Conservation (phyloP, 257 asterid species). For the Gentiana macrophylla region DNA sequence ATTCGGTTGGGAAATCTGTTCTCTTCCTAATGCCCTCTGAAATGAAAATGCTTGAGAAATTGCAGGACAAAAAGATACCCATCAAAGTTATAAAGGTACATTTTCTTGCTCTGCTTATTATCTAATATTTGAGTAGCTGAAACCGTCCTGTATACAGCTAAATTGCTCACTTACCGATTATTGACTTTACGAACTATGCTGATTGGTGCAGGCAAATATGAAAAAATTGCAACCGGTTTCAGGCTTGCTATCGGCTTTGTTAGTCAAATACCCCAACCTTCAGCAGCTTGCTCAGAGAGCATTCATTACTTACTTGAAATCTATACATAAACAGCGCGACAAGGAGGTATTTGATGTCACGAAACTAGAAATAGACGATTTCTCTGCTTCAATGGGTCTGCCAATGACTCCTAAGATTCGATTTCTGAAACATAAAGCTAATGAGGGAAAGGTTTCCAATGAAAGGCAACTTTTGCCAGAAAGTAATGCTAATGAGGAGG, state of each 20-base stretch:
- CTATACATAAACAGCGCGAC: slow-evolving; percentile 65
- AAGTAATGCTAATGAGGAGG: slow-evolving; percentile 22
- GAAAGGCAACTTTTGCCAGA: slow-evolving; percentile 40
- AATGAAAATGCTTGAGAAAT: slow-evolving; percentile 63
- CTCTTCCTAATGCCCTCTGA: slow-evolving; percentile 82
- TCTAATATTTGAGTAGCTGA: neutral
- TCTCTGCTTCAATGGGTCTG: slow-evolving; percentile 84
- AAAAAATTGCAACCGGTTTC: slow-evolving; percentile 73
- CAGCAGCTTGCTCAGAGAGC: slow-evolving; percentile 77
- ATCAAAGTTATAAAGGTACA: slow-evolving; percentile 52
- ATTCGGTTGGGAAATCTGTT: slow-evolving; percentile 75
- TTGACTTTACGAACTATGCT: slow-evolving; percentile 1
- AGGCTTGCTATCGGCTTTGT: slow-evolving; percentile 63
- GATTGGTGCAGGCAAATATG: slow-evolving; percentile 48
- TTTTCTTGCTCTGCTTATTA: neutral
- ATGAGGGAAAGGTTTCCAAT: slow-evolving; percentile 43
- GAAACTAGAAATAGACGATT: slow-evolving; percentile 69
- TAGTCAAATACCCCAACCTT: slow-evolving; percentile 74
- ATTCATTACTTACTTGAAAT: slow-evolving; percentile 75
- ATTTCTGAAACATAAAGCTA: slow-evolving; percentile 52
- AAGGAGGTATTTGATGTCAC: slow-evolving; percentile 79
- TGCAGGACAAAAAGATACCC: slow-evolving; percentile 79
- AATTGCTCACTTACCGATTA: neutral
- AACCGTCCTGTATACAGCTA: neutral
- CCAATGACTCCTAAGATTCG: slow-evolving; percentile 93